These are phyloP conservation scores for Candida buenavistaensis DNA, from an alignment of 1,139 yeast genomes.

Conservation along the genomic window DNA sequence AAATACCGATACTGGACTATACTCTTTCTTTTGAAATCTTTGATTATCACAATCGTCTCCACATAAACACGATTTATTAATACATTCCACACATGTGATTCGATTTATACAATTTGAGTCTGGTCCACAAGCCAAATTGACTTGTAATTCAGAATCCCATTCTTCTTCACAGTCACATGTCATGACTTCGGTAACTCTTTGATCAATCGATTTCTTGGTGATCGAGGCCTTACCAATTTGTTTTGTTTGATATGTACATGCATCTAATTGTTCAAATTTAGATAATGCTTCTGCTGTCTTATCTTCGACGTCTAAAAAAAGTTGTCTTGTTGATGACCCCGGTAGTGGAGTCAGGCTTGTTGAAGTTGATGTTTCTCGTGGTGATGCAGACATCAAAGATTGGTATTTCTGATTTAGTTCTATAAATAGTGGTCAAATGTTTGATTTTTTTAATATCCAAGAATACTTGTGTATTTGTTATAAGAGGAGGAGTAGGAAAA, in stretches of 20 bases:
- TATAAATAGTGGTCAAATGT: no score
- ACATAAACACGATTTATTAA: conserved; percentile 68
- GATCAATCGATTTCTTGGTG: conserved; percentile 29
- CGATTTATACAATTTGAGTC: conserved; percentile 90
- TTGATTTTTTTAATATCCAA: no score
- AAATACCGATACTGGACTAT: conserved; percentile 73
- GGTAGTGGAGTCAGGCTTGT: conserved; percentile 8
- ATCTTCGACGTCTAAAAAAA: conserved; percentile 53
- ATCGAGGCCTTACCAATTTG: conserved; percentile 44
- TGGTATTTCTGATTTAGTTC: no score
- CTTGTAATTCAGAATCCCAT: conserved; percentile 33
- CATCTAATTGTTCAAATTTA: conserved; percentile 55
- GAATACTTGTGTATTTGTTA: no score
- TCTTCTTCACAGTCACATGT: conserved; percentile 80
- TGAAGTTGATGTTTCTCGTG: conserved; percentile 2
- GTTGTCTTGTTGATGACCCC: conserved; percentile 12
- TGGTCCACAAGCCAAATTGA: conserved; percentile 77
- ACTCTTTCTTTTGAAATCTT: conserved; percentile 74
- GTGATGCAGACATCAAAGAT: no score
- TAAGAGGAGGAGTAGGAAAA: no score
- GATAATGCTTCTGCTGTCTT: conserved; percentile 70
- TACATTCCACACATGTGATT: conserved; percentile 89
- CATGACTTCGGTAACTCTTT: conserved; percentile 57
- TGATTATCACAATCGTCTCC: conserved; percentile 84
- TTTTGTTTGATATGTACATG: conserved; percentile 63